Evolutionary conservation across 768 basidiomycete species (phyloP), one percentile per base, ranked within the genome.

Genomic region (Neoboletus brunneissimus): DNA sequence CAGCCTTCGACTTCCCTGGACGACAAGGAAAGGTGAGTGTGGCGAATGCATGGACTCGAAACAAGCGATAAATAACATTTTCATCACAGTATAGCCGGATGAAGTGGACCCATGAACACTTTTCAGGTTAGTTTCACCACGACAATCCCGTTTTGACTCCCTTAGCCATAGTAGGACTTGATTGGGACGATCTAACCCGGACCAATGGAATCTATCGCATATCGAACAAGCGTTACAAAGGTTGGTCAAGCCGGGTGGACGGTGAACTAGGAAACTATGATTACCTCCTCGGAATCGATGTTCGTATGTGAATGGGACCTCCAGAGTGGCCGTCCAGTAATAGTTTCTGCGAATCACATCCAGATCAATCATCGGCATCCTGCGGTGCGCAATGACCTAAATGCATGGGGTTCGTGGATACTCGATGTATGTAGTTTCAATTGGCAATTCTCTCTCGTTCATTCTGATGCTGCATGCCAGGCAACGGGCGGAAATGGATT

Each of bases 221-320:
- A 48, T 77, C 82, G 22, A 83, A 83, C 34, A 73, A 77, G 42
- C 81, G 79, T 7, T 84, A 85, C 60, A 84, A 87, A 72, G 85
- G 87, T 31, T 96, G 94, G 94, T 94, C 93, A 5, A 76, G 72
- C 13, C 76, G 80, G 59, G 94, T 96, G 9, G 91, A 92, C 67
- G 75, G 75, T 1, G 93, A 96, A 69, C 80, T 88, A n/a, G 92
- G 90, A 58, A 92, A 94, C 69, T 92, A 90, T 67, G 91, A 93
- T 63, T 93, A 86, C 68, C 77, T 93, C 10, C 83, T 93, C 15
- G 91, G 91, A 32, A 67, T 77, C 25, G 85, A 91, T 72, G 89
- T 89, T 57, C 59, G 80, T 74, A 16, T 48, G 34, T 22, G 45
- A 40, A 31, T 41, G 22, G 12, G 38, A 45, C 16, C 34, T 37